Conservation (phyloP, 2,329 filamentous ascomycete genomes). For the Blumeriella jaapii region DNA sequence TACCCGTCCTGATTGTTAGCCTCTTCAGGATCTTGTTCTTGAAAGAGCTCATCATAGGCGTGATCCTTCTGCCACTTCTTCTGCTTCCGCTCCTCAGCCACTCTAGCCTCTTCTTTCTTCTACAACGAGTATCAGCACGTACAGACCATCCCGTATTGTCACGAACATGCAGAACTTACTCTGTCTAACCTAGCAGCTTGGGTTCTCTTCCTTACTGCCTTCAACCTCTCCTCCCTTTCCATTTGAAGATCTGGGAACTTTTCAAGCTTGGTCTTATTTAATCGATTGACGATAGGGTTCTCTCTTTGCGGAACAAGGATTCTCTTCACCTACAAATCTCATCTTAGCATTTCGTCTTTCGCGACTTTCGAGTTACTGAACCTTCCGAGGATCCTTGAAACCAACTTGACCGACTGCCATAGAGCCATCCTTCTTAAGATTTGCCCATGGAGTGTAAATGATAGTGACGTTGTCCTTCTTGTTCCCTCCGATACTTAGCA, state of each 20-base stretch:
- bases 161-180: too few relatives aligned
- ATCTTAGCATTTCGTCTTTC: neutral
- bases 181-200: constrained; percentile 48
- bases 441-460: constrained; percentile 97
- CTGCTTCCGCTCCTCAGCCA: constrained; percentile 73
- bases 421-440: constrained; percentile 86
- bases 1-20: constrained; percentile 74
- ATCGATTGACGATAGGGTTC: constrained; percentile 88
- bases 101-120: constrained; percentile 64
- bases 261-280: constrained; percentile 93
- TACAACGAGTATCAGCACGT: too few relatives aligned
- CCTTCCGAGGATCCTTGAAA: constrained; percentile 78
- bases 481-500: too few relatives aligned
- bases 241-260: constrained; percentile 72
- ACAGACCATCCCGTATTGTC: too few relatives aligned
- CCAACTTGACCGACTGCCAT: constrained; percentile 94
- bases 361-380: constrained; percentile 16
- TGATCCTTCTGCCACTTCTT: constrained; percentile 96
- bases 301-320: constrained; percentile 70
- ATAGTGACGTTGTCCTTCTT: constrained; percentile 97
- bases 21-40: constrained; percentile 64
- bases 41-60: constrained; percentile 87
- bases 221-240: constrained; percentile 68
- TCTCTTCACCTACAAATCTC: constrained; percentile 52
- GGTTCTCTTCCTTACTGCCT: constrained; percentile 61